Conservation (phyloP, 1,284 basidiomycete genomes). For the Tilletia walkeri region DNA sequence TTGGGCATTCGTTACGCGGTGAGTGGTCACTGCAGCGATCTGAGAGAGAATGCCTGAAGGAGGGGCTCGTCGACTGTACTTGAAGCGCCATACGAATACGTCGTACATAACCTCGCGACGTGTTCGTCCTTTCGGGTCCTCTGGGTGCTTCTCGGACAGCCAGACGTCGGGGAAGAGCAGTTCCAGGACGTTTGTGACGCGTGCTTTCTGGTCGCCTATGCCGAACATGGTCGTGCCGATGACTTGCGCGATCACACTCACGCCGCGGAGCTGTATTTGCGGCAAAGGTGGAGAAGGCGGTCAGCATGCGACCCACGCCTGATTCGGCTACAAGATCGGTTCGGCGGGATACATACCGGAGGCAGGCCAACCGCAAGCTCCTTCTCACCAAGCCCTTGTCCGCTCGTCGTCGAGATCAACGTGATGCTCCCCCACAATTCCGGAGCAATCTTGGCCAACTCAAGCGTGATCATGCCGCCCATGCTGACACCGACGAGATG, state of each 20-base stretch:
- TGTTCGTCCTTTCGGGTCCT: not conserved
- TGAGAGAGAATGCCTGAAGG: slow-evolving; percentile 71
- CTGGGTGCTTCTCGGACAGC: slow-evolving; percentile 41
- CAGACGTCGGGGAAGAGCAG: slow-evolving; percentile 67
- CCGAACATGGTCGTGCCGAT: slow-evolving; percentile 59
- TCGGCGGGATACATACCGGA: slow-evolving; percentile 24
- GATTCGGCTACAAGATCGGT: too few species aligned
- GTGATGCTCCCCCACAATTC: slow-evolving; percentile 29
- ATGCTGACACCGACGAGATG: slow-evolving; percentile 77
- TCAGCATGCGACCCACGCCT: not conserved
- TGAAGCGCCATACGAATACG: slow-evolving; percentile 63
- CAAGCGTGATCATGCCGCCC: slow-evolving; percentile 76
- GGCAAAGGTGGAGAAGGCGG: not conserved
- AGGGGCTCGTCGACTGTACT: slow-evolving; percentile 65
- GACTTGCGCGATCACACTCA: slow-evolving; percentile 56
- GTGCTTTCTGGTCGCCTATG: slow-evolving; percentile 61
- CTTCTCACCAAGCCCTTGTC: slow-evolving; percentile 27
- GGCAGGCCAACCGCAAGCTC: slow-evolving; percentile 17
- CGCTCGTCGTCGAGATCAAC: slow-evolving; percentile 48
- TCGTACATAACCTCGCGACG: slow-evolving; percentile 42
- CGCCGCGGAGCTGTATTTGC: slow-evolving; percentile 23
- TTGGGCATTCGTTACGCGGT: slow-evolving; percentile 65
- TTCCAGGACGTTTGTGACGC: slow-evolving; percentile 65
- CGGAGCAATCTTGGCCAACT: slow-evolving; percentile 38
- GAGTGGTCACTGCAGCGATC: slow-evolving; percentile 70